Base-by-base conservation (phyloP, 768 basidiomycete genomes). In the Russula olivacea region DNA sequence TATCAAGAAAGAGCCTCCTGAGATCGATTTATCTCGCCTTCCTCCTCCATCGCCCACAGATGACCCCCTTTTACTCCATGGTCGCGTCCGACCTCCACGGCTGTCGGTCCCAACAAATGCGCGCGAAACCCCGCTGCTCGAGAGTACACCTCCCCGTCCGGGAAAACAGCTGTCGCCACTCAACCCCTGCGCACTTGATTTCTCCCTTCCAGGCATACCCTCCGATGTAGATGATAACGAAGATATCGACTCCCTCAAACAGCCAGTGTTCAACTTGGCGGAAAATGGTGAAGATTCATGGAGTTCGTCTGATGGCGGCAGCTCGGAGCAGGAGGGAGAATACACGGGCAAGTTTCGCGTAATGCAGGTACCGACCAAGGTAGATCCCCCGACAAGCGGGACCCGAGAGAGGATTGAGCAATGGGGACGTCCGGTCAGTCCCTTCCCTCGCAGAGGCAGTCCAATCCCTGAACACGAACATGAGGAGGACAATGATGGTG, bases 11-110 rank as follows among this genome's bases (percentile, higher is more conserved):
- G 88, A 91, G 68, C 79, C 81, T 4, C 88, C 88, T 0, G 81
- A 82, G 19, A 76, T 89, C 65, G 82, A 88, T 68, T 73, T 87
- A 32, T 78, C 71, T 53, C 76, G 70, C 15, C 84, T 85, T 4
- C 78, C 83, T 68, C 90, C 89, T 0, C 77, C 87, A 0, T 88
- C 87, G 58, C 89, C 89, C 3, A 82, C 82, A 0, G 89, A 91
- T 41, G 89, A 91, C 68, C 89, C 89, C 0, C 72, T 91, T 0
- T 74, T 91, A 2, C 76, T 91, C 32, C 79, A 78, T 50, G 83
- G 79, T 3, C 75, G 76, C 12, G 69, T 75, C n/a, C 58, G 54
- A 40, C 53, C 55, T 11, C 64, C 70, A 40, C 45, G 73, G 69
- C 12, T 72, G 69, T 51, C 72, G 70, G 25, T 70, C 60, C 66